These are phyloP conservation scores for Pseudogymnoascus sp. DNA, from an alignment of 2,329 filamentous ascomycete genomes.

Conservation along the genomic window DNA sequence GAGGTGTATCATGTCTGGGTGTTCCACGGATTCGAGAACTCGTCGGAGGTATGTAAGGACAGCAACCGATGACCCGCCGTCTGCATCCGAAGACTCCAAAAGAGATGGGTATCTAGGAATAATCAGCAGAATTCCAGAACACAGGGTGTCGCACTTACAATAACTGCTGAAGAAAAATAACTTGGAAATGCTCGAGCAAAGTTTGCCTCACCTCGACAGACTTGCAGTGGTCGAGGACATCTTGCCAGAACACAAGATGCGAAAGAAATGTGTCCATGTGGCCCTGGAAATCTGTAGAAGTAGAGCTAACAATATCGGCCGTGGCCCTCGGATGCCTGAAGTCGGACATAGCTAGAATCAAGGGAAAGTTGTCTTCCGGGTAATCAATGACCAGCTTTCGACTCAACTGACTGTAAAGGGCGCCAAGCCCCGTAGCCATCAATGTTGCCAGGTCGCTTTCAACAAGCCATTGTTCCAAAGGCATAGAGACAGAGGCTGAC, in stretches of 20 bases:
- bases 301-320: conserved; percentile 65
- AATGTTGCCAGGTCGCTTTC: conserved; percentile 93
- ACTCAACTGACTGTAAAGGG: conserved; percentile 57
- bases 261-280: conserved; percentile 91
- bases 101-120: conserved; percentile 75
- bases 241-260: conserved; percentile 95
- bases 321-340: conserved; percentile 66
- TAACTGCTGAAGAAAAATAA: conserved; percentile 90
- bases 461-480: conserved; percentile 90
- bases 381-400: conserved; percentile 77
- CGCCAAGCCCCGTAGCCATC: conserved; percentile 93
- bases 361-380: conserved; percentile 65
- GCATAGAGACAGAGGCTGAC: conserved; percentile 72
- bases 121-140: conserved; percentile 13
- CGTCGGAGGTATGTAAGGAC: conserved; percentile 88
- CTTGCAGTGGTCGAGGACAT: conserved; percentile 90
- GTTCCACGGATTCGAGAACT: conserved; percentile 84
- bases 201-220: conserved; percentile 89
- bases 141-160: conserved; percentile 49
- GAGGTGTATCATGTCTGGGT: conserved; percentile 88
- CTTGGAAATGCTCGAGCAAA: conserved; percentile 90
- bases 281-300: conserved; percentile 67
- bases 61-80: conserved; percentile 92
- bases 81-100: conserved; percentile 91
- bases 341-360: conserved; percentile 82